A percentile compares a stretch with the other conserved stretches of the same genome.
Conservation (phyloP, 257 asterid species). For the Petunia secreta region DNA sequence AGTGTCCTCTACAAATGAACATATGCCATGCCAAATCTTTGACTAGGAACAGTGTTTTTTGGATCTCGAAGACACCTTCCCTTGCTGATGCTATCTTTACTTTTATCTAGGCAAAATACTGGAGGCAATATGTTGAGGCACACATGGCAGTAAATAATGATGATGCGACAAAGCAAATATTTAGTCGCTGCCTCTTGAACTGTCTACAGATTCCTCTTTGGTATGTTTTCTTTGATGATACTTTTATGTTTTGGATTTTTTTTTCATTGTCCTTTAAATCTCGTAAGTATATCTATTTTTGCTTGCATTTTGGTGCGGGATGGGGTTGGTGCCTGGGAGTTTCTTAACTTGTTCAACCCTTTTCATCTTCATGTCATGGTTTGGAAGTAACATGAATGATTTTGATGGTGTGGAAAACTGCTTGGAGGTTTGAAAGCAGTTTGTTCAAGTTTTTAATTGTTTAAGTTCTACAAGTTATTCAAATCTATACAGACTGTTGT, state of each 20-base stretch:
- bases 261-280: conserved; percentile 14
- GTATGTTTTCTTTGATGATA: conserved; percentile 40
- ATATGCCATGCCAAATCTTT: not conserved
- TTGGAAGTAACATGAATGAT: conserved; percentile 15
- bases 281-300: not conserved
- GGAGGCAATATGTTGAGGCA: conserved; percentile 98
- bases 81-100: conserved; percentile 19
- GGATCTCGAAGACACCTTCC: conserved; percentile 9
- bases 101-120: conserved; percentile 72
- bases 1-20: not conserved
- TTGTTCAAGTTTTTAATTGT: conserved; percentile 1
- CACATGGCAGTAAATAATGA: conserved; percentile 87
- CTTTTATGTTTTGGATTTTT: not conserved
- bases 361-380: not conserved
- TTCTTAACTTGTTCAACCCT: not conserved
- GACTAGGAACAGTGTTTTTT: conserved; percentile 1
- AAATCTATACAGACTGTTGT: not conserved
- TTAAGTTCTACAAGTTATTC: conserved; percentile 22
- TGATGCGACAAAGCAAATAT: conserved; percentile 82
- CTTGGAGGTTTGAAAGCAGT: conserved; percentile 16
- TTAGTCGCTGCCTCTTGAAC: conserved; percentile 91
- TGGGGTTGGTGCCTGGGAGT: conserved; percentile 7
- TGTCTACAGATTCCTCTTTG: conserved; percentile 93
- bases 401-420: not conserved
- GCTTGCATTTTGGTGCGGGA: conserved; percentile 4